Evolutionary conservation across 495 filamentous ascomycete species (phyloP), one percentile per base, ranked within the genome.

Genomic region (Penicillium antarcticum): DNA sequence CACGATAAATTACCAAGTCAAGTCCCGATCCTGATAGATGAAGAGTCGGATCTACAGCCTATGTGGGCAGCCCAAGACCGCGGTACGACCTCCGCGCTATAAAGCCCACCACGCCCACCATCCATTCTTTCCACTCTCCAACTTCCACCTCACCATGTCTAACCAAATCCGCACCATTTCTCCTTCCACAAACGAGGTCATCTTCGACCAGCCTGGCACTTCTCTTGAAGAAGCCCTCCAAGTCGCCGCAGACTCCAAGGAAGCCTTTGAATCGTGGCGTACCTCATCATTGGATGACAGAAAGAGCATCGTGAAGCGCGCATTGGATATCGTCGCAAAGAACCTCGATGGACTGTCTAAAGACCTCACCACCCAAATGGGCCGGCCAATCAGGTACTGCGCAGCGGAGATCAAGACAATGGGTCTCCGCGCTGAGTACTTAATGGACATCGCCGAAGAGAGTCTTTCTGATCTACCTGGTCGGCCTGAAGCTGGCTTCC

Each of bases 341-440:
- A 82, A 80, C 48, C 77, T 88, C 61, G 87, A 96, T 83, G 84
- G 84, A 4, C 71, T 97, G 17, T 89, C 85, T 4, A 78, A 77
- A 55, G 92, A 96, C 61, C 71, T 97, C 40, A 96, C 89, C 0
- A 81, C 88, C 57, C 91, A 97, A 72, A 97, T 97, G 92, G 92
- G 92, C 23, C 80, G 92, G 13, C 92, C 92, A 5, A 95, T 96
- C 52, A 80, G 87, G 17, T 97, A 92, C 65, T 86, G 87, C 1
- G 80, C 78, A 16, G 89, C 83, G 55, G 92, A 97, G 67, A 79
- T 97, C 55, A 74, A 82, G 21, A 97, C 92, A 13, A 88, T 91
- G n/a, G 79, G 87, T 39, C 83, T 83, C 60, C 79, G 92, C 53
- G 88, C 84, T 32, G 83, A 96, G 55, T 91, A 96, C 63, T 72